Base-by-base conservation (phyloP, 345 rosid species). In the Lenwebbia sp. region DNA sequence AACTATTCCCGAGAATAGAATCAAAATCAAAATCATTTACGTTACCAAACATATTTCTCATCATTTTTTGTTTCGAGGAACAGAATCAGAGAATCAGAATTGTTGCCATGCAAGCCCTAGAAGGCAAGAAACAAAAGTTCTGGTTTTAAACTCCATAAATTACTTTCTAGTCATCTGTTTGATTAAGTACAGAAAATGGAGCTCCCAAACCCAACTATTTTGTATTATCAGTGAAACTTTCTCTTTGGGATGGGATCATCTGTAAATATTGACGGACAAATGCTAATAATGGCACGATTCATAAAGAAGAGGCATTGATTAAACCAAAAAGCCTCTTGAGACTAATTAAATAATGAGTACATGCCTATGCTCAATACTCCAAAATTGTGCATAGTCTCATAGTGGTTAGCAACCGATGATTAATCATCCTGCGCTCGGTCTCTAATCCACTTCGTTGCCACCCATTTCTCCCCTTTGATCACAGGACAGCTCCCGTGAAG, bases 401-500 rank as follows among this genome's bases (percentile, higher is more conserved):
- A 53, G 53, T 84, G 62, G 30, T 26, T 84, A 53, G 74, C 30
- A 78, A 83, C 28, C 10, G 49, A 54, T 33, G 86, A 40, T 85
- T 83, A 88, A 55, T 89, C 92, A 84, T 76, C 82, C 83, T 84
- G 87, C 54, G 78, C 90, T 92, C 89, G 94, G 85, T 96, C 95
- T 90, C 98, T 93, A 86, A 96, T 93, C 98, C 98, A 96, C 90
- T 96, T 96, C 56, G 98, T 90, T 4, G 96, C 98, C 82, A 94
- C 98, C 98, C 98, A 96, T 89, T 96, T 96, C 92, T 96, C 93
- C 84, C 98, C 98, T 84, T 87, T 90, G 85, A 89, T 89, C 62
- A 96, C 98, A 1, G 98, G 94, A 85, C 98, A 96, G 89, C 98
- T 96, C 84, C 98, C 98, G 60, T 96, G 98, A 86, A 96, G 93